Evolutionary conservation across 768 basidiomycete genomes (phyloP).

Genomic region (Suillus variegatus): DNA sequence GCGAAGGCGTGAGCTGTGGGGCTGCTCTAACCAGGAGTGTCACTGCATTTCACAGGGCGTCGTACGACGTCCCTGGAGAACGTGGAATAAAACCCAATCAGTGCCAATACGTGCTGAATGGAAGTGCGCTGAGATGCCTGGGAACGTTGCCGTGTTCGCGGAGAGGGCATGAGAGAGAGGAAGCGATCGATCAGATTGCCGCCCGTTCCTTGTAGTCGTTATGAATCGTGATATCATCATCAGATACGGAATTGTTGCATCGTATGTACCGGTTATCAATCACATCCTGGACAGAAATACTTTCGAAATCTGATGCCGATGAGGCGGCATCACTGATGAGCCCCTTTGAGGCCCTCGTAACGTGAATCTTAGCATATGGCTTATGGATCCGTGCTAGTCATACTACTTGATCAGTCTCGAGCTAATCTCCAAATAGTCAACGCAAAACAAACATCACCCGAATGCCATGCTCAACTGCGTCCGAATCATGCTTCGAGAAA

Average conservation of each 20-base stretch:
- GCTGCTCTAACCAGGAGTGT: too few relatives aligned
- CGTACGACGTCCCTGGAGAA: constrained; percentile 6
- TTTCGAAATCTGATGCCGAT: constrained; percentile 2
- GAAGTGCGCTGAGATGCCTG: not conserved
- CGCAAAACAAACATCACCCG: not conserved
- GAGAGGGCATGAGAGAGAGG: constrained; percentile 1
- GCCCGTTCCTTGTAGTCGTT: not conserved
- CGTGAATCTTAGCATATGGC: not conserved
- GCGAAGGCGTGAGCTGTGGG: not conserved
- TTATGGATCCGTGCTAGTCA: not conserved
- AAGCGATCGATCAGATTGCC: not conserved
- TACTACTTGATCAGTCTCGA: not conserved
- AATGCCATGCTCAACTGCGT: not conserved
- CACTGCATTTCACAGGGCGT: not conserved
- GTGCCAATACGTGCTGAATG: constrained; percentile 3
- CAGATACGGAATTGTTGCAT: not conserved
- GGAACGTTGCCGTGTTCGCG: not conserved
- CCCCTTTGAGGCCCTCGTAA: not conserved
- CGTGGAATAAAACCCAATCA: constrained; percentile 5
- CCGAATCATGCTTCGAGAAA: not conserved
- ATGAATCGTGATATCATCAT: constrained; percentile 4
- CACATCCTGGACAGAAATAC: not conserved
- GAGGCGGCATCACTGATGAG: not conserved
- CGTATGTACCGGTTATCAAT: constrained; percentile 1
- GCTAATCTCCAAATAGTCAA: not conserved